Conservation (phyloP, 2,329 filamentous ascomycete genomes). For the Pseudomassariella vexata region DNA sequence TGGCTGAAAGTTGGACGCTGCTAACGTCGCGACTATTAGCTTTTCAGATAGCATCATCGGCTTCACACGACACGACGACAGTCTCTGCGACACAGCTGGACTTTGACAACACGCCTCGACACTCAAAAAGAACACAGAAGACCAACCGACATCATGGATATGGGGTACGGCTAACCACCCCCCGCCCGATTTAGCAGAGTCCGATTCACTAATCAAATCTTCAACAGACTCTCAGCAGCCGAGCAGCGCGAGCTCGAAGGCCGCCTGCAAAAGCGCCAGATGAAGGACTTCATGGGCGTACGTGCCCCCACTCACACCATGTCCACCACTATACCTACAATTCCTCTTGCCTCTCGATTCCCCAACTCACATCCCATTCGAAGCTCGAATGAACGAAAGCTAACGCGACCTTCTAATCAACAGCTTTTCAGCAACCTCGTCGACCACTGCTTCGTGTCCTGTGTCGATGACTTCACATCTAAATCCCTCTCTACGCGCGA, state of each 20-base stretch:
- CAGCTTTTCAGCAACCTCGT: conserved; percentile 63
- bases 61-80: too few species aligned
- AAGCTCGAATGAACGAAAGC: too few species aligned
- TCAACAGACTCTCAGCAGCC: conserved; percentile 55
- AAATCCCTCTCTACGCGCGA: conserved; percentile 87
- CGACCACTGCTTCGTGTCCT: conserved; percentile 91
- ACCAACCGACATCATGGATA: conserved; percentile 5
- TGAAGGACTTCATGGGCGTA: conserved; percentile 98
- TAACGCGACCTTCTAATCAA: conserved; percentile 4
- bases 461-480: conserved; percentile 97
- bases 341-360: neutral
- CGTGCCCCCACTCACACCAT: conserved; percentile 8
- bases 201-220: conserved; percentile 2
- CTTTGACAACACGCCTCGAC: conserved; percentile 1
- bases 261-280: conserved; percentile 96
- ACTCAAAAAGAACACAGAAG: neutral
- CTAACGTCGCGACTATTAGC: too few species aligned
- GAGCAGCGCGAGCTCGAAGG: conserved; percentile 91
- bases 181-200: neutral
- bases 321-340: conserved; percentile 18
- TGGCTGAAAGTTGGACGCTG: too few species aligned
- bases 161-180: conserved; percentile 5
- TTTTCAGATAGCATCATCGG: too few species aligned
- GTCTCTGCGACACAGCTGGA: too few species aligned
- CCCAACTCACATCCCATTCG: neutral